Evolutionary conservation across 257 asterid genomes (phyloP).

Genomic region (Dorcoceras hygrometricum): DNA sequence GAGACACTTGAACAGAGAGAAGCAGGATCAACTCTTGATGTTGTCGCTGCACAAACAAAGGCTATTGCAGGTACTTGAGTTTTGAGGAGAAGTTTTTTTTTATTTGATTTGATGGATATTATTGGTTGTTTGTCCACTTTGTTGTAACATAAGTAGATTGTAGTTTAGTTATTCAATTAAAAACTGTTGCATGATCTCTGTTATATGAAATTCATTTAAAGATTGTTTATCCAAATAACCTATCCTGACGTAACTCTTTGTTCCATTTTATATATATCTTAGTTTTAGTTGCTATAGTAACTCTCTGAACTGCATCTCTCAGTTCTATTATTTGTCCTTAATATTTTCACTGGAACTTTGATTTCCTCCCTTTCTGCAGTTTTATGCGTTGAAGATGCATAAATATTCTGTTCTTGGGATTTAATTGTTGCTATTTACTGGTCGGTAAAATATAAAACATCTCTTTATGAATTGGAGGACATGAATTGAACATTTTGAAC

Average conservation of each 20-base stretch:
- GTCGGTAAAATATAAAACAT: neutral
- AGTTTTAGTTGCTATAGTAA: neutral
- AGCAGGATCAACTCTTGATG: slow-evolving; percentile 51
- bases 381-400: neutral
- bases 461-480: neutral
- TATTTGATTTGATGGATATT: neutral
- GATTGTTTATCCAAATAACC: neutral
- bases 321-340: neutral
- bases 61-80: slow-evolving; percentile 47
- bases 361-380: neutral
- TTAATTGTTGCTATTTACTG: neutral
- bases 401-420: neutral
- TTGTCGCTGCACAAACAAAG: slow-evolving; percentile 58
- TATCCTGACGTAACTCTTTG: neutral
- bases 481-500: neutral
- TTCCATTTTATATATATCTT: neutral
- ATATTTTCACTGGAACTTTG: neutral
- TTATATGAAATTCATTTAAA: neutral
- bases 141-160: neutral
- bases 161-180: neutral
- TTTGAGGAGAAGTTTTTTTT: neutral
- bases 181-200: neutral
- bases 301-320: neutral
- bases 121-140: neutral
- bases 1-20: slow-evolving; percentile 64